A percentile compares a stretch with the other conserved stretches of the same genome.
phyloP scores from a whole-genome alignment of 1,284 basidiomycete genomes.

The Leucoagaricus sp. region DNA sequence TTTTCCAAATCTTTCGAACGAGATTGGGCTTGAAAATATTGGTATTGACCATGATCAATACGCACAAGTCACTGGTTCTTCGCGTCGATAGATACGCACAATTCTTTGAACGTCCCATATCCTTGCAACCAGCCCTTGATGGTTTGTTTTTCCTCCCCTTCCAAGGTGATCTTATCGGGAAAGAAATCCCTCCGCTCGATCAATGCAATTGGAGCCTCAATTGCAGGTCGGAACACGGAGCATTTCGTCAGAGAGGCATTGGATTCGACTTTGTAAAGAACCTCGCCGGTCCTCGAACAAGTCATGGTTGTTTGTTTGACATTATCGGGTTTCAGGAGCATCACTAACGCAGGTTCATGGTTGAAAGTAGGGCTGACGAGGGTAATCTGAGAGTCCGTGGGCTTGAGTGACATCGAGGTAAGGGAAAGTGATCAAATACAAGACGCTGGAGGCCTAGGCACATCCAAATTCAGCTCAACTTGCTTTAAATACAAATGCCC shows the following conservation, averaged over 20 bases:
- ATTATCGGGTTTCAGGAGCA: constrained; percentile 15
- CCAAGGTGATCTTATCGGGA: constrained; percentile 12
- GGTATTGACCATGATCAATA: not conserved
- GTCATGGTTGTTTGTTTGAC: constrained; percentile 14
- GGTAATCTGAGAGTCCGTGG: not conserved
- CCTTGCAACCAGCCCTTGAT: constrained; percentile 16
- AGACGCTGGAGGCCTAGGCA: no score
- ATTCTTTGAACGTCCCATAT: constrained; percentile 10
- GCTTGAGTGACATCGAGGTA: not conserved
- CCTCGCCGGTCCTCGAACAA: not conserved
- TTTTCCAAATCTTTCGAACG: constrained; percentile 11
- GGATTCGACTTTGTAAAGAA: constrained; percentile 9
- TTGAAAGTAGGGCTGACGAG: constrained; percentile 11
- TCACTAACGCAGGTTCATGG: constrained; percentile 8
- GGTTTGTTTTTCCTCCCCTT: constrained; percentile 5
- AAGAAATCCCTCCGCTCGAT: constrained; percentile 16
- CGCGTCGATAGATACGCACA: no score
- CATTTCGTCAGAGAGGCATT: constrained; percentile 9
- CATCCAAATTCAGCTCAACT: no score
- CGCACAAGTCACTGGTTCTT: no score
- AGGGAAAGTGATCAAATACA: no score
- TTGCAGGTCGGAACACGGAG: not conserved
- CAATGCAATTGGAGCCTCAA: constrained; percentile 7
- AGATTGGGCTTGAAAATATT: constrained; percentile 8
- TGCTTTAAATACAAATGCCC: no score